Evolutionary conservation across 768 basidiomycete genomes (phyloP).

Genomic region (Russula virescens): DNA sequence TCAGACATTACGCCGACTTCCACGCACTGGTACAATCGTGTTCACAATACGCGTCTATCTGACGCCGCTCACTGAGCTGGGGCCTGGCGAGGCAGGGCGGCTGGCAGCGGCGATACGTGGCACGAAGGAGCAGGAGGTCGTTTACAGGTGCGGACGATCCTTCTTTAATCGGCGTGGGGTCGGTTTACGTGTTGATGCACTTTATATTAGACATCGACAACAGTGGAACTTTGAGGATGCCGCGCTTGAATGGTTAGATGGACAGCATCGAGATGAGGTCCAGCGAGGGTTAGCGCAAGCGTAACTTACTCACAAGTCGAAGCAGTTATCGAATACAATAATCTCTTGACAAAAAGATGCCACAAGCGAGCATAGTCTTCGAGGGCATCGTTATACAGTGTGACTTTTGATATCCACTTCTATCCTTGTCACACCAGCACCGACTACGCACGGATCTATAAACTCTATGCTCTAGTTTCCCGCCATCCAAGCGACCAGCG

Average conservation of each 20-base stretch:
- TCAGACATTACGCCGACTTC: conserved; percentile 56
- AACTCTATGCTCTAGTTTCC: too few relatives aligned
- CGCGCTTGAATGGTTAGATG: conserved; percentile 35
- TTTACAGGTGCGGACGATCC: conserved; percentile 56
- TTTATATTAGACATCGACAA: conserved; percentile 32
- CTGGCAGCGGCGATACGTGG: conserved; percentile 53
- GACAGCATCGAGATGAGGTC: conserved; percentile 33
- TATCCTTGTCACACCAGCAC: too few relatives aligned
- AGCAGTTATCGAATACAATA: too few relatives aligned
- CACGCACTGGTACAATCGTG: conserved; percentile 51
- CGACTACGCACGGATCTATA: too few relatives aligned
- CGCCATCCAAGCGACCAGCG: too few relatives aligned
- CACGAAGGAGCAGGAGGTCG: conserved; percentile 46
- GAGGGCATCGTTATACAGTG: too few relatives aligned
- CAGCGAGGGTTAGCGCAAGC: background rate
- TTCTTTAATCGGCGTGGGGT: conserved; percentile 28
- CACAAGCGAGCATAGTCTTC: too few relatives aligned
- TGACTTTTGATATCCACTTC: too few relatives aligned
- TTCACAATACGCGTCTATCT: conserved; percentile 65
- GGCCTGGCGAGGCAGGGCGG: conserved; percentile 48
- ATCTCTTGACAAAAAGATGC: too few relatives aligned
- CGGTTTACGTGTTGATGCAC: too few relatives aligned
- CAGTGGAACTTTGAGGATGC: conserved; percentile 31
- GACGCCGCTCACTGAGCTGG: conserved; percentile 45
- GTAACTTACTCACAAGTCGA: too few relatives aligned